Evolutionary conservation across 1,284 basidiomycete species (phyloP).

Genomic region (Pisolithus thermaeus): DNA sequence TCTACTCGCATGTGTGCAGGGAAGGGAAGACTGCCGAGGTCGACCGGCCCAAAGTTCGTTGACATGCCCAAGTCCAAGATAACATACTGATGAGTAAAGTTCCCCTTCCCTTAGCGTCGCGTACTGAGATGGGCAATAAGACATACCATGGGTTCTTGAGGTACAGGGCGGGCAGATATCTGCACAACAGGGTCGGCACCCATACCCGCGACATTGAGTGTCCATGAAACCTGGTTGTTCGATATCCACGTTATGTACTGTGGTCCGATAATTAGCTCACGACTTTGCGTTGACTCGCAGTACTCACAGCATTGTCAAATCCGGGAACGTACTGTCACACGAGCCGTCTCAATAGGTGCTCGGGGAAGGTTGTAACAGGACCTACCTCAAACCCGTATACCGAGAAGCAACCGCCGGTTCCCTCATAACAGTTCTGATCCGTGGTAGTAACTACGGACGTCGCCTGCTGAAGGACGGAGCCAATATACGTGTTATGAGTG

Average conservation of each 20-base stretch:
- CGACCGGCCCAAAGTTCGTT: constrained; percentile 49
- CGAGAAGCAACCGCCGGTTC: constrained; percentile 38
- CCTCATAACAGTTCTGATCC: constrained; percentile 48
- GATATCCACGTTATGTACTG: constrained; percentile 71
- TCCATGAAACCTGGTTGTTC: constrained; percentile 57
- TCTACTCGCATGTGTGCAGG: constrained; percentile 63
- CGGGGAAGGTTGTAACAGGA: constrained; percentile 11
- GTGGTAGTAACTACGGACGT: constrained; percentile 48
- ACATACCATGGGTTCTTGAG: constrained; percentile 68
- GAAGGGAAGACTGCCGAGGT: constrained; percentile 51
- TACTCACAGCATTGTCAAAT: constrained; percentile 44
- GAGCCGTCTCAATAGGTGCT: not conserved
- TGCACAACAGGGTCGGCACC: constrained; percentile 49
- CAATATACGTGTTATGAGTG: constrained; percentile 46
- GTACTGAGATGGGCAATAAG: not conserved
- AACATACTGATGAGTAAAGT: constrained; percentile 33
- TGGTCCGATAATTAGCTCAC: constrained; percentile 2
- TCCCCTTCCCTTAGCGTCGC: not conserved
- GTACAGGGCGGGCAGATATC: constrained; percentile 57
- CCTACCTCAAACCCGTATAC: constrained; percentile 54
- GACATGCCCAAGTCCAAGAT: constrained; percentile 53
- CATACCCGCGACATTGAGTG: constrained; percentile 57
- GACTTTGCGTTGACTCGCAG: not conserved
- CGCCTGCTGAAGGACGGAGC: constrained; percentile 56
- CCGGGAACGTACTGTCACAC: constrained; percentile 50